Conservation (phyloP, 2,329 filamentous ascomycete genomes). For the Aspergillus ruber region DNA sequence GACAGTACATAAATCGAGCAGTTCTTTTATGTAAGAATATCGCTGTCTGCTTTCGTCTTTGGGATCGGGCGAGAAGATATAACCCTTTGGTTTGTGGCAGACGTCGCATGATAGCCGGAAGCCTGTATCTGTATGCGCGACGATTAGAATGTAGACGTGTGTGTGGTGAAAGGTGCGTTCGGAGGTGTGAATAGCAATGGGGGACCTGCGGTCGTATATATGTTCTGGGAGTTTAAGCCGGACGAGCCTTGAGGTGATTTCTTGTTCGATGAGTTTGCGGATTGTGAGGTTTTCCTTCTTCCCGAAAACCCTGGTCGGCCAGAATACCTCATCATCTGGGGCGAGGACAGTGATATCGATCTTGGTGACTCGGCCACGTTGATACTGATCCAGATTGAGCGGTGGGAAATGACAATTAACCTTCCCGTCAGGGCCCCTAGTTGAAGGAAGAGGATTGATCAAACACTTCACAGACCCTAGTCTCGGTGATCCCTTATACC, state of each 20-base stretch:
- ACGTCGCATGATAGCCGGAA: conserved; percentile 48
- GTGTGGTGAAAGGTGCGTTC: conserved; percentile 40
- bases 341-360: conserved; percentile 37
- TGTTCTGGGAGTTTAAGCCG: too few species aligned
- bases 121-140: conserved; percentile 45
- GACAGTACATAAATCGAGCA: conserved; percentile 40
- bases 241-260: conserved; percentile 11
- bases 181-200: conserved; percentile 27
- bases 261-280: conserved; percentile 19
- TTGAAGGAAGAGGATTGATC: conserved; percentile 36
- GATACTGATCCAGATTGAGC: conserved; percentile 25
- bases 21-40: conserved; percentile 10
- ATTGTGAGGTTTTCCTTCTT: conserved; percentile 5
- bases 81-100: conserved; percentile 26
- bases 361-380: conserved; percentile 25
- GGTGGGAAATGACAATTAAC: conserved; percentile 19
- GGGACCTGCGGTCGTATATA: conserved; percentile 4
- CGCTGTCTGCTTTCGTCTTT: conserved; percentile 1
- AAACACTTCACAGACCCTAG: conserved; percentile 47
- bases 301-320: not conserved
- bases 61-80: too few species aligned
- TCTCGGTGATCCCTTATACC: conserved; percentile 41
- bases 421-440: not conserved
- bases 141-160: conserved; percentile 49
- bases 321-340: conserved; percentile 16